Base-by-base conservation (phyloP, 2,329 filamentous ascomycete genomes). In the Monosporascus sp. region DNA sequence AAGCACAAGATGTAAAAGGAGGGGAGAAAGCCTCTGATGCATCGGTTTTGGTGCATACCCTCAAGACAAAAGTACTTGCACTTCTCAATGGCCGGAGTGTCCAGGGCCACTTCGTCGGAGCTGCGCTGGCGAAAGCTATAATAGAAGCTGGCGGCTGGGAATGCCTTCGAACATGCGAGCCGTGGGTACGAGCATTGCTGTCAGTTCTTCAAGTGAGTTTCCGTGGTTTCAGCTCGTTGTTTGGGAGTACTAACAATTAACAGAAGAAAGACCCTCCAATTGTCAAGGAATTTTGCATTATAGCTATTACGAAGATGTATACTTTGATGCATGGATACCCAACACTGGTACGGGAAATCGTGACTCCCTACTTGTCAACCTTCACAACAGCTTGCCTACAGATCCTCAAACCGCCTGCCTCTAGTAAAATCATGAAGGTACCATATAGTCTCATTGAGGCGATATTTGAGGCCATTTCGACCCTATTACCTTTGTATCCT, bases 101-200 rank as follows among this genome's bases (percentile, higher is more conserved):
- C 2, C 84, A 91, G 62, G 89, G 87, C 44, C 83, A 90, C 63
- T 95, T 93, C 74, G 81, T 86, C 18, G 91, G 87, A 7, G 82
- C 89, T 44, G 85, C 88, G 17, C 72, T 97, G 48, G 81, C 91
- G 69, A 97, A 97, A 73, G 82, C 88, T 4, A 77, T 86, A 5
- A 76, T 96, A 44, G 92, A 97, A 63, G 83, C 88, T 41, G 91
- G 91, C 24, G 91, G 91, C 46, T 91, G 88, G 84, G 90, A 95
- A 65, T 83, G 88, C 54, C 77, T 97, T 55, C 84, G 86, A 58
- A 84, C 83, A 51, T 83, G 82, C 37, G 84, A 86, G 62, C 78
- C 85, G 3, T 96, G 93, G 89, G 85, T 94, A 56, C 78, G 82
- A 60, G 85, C 83, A n/a, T 73, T 97, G 35, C 71, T 97, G 50